Evolutionary conservation across 2,329 filamentous ascomycete genomes (phyloP), one percentile per base, ranked within the genome.

Genomic region (Diaporthe sp.): DNA sequence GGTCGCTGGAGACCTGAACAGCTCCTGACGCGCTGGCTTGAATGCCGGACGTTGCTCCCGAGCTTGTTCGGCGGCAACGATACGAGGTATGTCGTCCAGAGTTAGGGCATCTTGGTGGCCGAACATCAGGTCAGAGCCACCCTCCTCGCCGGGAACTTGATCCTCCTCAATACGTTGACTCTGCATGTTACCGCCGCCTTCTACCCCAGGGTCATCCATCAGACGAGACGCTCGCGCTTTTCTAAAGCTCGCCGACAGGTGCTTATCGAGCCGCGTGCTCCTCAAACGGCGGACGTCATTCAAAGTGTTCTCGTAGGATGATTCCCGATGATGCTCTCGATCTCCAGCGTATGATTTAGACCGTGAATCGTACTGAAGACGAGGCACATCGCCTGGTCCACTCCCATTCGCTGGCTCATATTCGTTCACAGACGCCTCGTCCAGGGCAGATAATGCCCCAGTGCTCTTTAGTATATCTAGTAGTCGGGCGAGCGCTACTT

Each of bases 41-140:
- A 95, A 95, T 17, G 75, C 68, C 34, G 94, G 94, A 77, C 94
- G 90, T 82, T 98, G 95, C 82, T 98, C 96, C 79, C 95, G 93
- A 34, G 96, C 96, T 84, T 98, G 96, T 83, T 98, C 96, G 19
- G 97, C 95, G 46, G 97, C 97, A 57, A 98, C 96, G 80, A 99
- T 98, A 78, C 97, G 91, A 12, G 97, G 95, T 79, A 99, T 98
- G 81, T 99, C 97, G 81, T 99, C 97, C 74, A 99, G 87, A 0
- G 96, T 98, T 77, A 99, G 90, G 34, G 95, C 95, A 84, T 98
- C 96, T 81, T 96, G 94, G 79, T 95, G 93, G 49, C 95, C 95
- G 81, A 99, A 95, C 81, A 96, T 96, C 79, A 96, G 89, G 80
- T 96, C 95, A 22, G 94, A 92, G 44, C 92, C 90, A 28, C 91